A percentile compares a stretch with the other conserved stretches of the same genome.
phyloP scores from a whole-genome alignment of 371 early-diverging fungal species.

The Mortierella sp. region DNA sequence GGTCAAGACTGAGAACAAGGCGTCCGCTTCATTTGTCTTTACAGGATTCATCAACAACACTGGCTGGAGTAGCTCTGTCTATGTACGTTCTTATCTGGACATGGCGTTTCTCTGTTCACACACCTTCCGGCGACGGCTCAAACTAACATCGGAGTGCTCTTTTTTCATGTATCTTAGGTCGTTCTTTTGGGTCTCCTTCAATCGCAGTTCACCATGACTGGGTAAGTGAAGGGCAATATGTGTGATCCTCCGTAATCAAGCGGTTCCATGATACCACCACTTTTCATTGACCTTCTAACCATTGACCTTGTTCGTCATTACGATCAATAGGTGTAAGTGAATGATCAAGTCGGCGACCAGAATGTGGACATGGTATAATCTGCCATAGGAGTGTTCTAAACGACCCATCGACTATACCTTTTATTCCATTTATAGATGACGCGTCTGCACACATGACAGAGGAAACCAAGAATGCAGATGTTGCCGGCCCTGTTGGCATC shows the following conservation, averaged over 20 bases:
- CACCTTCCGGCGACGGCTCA: not conserved
- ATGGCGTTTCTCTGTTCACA: not conserved
- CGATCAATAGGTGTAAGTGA: slow-evolving; percentile 7
- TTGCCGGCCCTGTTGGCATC: slow-evolving; percentile 73
- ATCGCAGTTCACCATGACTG: slow-evolving; percentile 62
- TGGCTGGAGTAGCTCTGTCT: slow-evolving; percentile 58
- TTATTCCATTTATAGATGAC: slow-evolving; percentile 57
- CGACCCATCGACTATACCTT: not conserved
- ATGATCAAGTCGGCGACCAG: not conserved
- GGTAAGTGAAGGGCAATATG: slow-evolving; percentile 27
- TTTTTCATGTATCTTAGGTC: slow-evolving; percentile 18
- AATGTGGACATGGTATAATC: not conserved
- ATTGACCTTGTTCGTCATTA: not conserved
- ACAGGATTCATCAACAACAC: slow-evolving; percentile 58
- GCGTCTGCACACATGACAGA: slow-evolving; percentile 82
- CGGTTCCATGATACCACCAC: not conserved
- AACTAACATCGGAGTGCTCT: not conserved
- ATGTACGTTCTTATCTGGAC: slow-evolving; percentile 36
- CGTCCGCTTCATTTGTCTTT: slow-evolving; percentile 59
- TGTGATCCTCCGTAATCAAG: not conserved
- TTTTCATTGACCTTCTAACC: not conserved
- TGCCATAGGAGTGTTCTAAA: no score
- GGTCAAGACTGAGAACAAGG: slow-evolving; percentile 55
- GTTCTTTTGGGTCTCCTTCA: slow-evolving; percentile 61
- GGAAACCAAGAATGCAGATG: slow-evolving; percentile 71